Percentiles rank a stretch among this genome's conserved stretches.
These are phyloP conservation scores for Camelina neglecta DNA, from an alignment of 345 rosid species.

Conservation along the genomic window DNA sequence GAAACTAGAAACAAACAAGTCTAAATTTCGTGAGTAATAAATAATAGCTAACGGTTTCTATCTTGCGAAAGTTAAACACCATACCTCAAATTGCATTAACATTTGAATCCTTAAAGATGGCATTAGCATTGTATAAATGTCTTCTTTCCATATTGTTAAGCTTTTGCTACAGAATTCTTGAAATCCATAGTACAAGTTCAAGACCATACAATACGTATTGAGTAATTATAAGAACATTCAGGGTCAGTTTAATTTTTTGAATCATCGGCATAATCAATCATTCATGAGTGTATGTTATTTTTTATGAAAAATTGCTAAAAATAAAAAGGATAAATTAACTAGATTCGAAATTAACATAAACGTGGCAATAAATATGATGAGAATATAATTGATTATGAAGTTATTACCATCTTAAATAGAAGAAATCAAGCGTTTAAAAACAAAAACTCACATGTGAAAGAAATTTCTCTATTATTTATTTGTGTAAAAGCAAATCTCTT, in stretches of 20 bases:
- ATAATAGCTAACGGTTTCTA: not conserved
- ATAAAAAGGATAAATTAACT: not conserved
- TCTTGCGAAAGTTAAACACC: not conserved
- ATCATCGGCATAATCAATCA: too few relatives aligned
- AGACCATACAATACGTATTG: too few relatives aligned
- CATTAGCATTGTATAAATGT: not conserved
- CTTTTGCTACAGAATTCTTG: not conserved
- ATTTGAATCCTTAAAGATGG: not conserved
- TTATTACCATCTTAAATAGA: not conserved
- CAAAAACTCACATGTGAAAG: not conserved
- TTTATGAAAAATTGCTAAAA: too few relatives aligned
- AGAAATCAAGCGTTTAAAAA: not conserved
- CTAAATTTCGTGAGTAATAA: not conserved
- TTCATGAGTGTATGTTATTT: too few relatives aligned
- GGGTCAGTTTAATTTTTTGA: too few relatives aligned
- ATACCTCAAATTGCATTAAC: not conserved
- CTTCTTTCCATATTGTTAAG: slow-evolving; percentile 3
- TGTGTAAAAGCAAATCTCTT: not conserved
- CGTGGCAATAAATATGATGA: not conserved
- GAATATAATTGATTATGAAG: slow-evolving; percentile 7
- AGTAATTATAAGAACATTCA: too few relatives aligned
- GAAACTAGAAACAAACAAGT: not conserved
- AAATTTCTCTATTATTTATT: not conserved
- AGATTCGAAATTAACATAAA: not conserved
- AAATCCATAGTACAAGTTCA: not conserved